Evolutionary conservation across 768 basidiomycete genomes (phyloP), one percentile per base, ranked within the genome.

Genomic region (Lactarius deliciosus): DNA sequence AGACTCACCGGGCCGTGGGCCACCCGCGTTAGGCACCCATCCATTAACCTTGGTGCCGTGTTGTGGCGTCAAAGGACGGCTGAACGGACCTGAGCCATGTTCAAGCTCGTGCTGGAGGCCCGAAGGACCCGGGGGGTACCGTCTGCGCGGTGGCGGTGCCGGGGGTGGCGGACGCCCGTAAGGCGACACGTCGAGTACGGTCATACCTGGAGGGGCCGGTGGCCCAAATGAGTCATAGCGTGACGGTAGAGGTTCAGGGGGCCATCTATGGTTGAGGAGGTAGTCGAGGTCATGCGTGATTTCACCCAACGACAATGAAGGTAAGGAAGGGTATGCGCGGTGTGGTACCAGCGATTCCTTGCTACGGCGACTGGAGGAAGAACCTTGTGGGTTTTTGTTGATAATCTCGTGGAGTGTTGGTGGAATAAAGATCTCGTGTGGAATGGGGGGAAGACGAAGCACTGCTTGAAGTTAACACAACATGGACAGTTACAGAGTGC

Each of bases 401-500:
- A 87, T 77, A 36, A 91, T 83, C 72, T 88, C 84, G n/a, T 86
- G 84, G 36, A 92, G 78, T 11, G 86, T 83, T 1, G 86, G 89
- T 11, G 86, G 79, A 5, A 81, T 81, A 11, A 83, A 82, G 2
- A 83, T 77, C 25, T 84, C 80, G 32, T 80, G 78, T 13, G 83
- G 83, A 20, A 80, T 78, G 22, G 76, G 75, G 0, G 90, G 91
- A 58, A 92, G 82, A 38, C 84, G 83, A 22, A 88, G 87, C 20
- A 81, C 90, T 86, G 56, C 43, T 57, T 13, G 38, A 5, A 25
- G 9, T 66, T 36, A 64, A 43, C 40, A 53, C 64, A 20, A 8
- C 6, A 0, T 3, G 15, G 11, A 54, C 47, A 38, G 9, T 16
- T 11, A 36, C 28, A 13, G 18, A 22, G 45, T 25, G 38, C 22